A percentile compares a stretch with the other conserved stretches of the same genome.
Evolutionary conservation across 164 flowering plant genomes (phyloP).

Genomic region (Chimonanthus salicifolius): DNA sequence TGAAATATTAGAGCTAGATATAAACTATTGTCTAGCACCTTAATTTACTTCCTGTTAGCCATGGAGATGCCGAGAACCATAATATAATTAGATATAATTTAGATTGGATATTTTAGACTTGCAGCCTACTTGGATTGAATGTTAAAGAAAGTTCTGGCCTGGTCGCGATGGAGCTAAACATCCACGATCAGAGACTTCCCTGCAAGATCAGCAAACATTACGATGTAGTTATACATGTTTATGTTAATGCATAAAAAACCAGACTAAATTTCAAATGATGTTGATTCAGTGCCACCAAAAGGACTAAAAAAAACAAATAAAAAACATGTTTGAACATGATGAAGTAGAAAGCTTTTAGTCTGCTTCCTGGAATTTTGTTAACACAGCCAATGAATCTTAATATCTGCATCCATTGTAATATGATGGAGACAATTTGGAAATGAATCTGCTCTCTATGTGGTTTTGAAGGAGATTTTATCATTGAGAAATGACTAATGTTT

Average conservation of each 20-base stretch:
- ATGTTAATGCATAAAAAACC: too few species aligned
- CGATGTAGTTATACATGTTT: too few species aligned
- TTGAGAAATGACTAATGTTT: neutral
- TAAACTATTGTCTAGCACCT: too few species aligned
- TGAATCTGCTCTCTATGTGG: neutral
- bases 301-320: too few species aligned
- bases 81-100: neutral
- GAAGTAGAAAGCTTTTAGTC: too few species aligned
- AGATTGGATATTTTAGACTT: neutral
- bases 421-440: neutral
- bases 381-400: too few species aligned
- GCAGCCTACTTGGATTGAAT: neutral
- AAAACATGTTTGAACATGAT: too few species aligned
- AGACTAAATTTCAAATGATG: too few species aligned
- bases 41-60: neutral
- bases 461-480: neutral
- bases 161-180: neutral
- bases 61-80: neutral
- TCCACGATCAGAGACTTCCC: neutral
- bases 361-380: too few species aligned
- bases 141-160: neutral
- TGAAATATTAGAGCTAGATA: too few species aligned
- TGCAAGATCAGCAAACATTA: neutral
- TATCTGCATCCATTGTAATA: neutral
- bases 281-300: too few species aligned